Percentiles rank a stretch among this genome's conserved stretches.
Evolutionary conservation across 73 alveolate genomes (phyloP).

Genomic region (Blepharisma stoltei): DNA sequence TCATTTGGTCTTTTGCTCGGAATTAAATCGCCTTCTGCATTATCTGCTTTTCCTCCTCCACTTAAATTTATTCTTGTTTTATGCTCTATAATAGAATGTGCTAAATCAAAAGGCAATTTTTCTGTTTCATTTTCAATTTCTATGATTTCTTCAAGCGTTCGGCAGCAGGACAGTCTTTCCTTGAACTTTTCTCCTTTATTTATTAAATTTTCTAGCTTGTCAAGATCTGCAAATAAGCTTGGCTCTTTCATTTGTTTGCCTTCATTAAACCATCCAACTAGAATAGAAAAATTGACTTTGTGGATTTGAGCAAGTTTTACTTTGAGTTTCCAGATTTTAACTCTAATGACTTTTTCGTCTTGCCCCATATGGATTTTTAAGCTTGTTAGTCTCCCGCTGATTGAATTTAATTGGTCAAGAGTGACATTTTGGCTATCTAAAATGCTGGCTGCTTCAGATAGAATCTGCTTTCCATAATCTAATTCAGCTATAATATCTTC

Average conservation of each 20-base stretch:
- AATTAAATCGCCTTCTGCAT: background rate
- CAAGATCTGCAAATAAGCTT: background rate
- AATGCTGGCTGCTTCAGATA: background rate
- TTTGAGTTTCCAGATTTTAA: slow-evolving; percentile 12
- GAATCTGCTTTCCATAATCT: background rate
- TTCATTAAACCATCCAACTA: slow-evolving; percentile 25
- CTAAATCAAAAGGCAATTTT: slow-evolving; percentile 20
- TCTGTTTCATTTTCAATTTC: slow-evolving; percentile 15
- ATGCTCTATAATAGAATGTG: slow-evolving; percentile 21
- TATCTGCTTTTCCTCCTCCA: background rate
- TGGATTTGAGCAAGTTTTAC: background rate
- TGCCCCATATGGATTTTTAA: background rate
- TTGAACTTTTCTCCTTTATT: slow-evolving; percentile 13
- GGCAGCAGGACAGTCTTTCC: background rate
- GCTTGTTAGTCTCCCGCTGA: background rate
- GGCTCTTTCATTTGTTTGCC: slow-evolving; percentile 23
- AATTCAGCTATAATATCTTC: slow-evolving; percentile 14
- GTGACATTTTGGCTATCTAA: background rate
- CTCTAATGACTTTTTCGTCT: background rate
- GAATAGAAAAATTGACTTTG: slow-evolving; percentile 14
- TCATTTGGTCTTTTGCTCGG: background rate
- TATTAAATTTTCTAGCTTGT: background rate
- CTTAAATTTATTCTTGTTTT: slow-evolving; percentile 11
- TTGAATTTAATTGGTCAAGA: background rate
- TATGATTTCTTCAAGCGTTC: background rate